Evolutionary conservation across 1,139 yeast genomes (phyloP), one percentile per base, ranked within the genome.

Genomic region (Meyerozyma sp.): DNA sequence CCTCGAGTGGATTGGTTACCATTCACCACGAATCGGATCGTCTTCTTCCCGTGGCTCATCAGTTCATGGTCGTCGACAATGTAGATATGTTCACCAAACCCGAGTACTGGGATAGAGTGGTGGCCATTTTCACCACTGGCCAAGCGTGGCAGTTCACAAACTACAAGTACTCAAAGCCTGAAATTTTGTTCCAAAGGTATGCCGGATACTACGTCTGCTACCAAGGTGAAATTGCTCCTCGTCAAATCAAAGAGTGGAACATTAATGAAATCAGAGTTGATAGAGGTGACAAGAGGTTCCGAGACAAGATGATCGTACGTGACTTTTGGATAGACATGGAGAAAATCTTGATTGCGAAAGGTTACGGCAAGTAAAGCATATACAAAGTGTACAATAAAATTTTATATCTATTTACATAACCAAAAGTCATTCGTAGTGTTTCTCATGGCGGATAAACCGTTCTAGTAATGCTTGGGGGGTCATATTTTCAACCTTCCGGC

Each of bases 51-150:
- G 68, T 74, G 8, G 75, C 86, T 32, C 76, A 70, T 42, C 77
- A 80, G 42, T 84, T 87, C 53, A 75, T 86, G 55, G 87, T 93
- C 42, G 97, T 90, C 23, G 95, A 88, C 59, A 86, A 86, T 47
- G 90, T 90, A 6, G 95, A 90, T 44, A 78, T 83, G 63, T 91
- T 93, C 69, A 83, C 86, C 23, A 91, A 90, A 59, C 96, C 96
- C 3, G 98, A 93, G 58, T 90, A 94, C 64, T 93, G 99, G 99
- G 89, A 84, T 56, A 76, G 98, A 46, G 97, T 94, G 1, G 87
- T 93, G 41, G 98, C 96, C 0, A 88, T 93, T 26, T 86, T 93
- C 67, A 93, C 96, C 13, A 93, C 98, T 2, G 98, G 99, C 14
- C 98, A 93, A 66, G 76, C 84, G 43, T 93, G 99, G 99, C 99